Evolutionary conservation across 805 yeast species (phyloP).

Genomic region (Yamadazyma takamatsuzukensis): DNA sequence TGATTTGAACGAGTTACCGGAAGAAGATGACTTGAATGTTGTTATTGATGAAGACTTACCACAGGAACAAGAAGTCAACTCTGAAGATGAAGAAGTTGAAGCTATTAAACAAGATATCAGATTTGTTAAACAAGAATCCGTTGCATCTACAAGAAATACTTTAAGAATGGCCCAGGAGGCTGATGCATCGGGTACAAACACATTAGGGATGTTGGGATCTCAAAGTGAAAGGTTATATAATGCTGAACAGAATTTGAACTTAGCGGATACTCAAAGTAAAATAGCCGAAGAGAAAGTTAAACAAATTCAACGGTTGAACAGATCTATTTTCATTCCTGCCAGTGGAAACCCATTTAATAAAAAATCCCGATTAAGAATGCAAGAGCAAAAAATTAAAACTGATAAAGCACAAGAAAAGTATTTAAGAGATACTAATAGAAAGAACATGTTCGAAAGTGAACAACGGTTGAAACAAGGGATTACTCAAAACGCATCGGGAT

Average conservation of each 20-base stretch:
- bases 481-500: slow-evolving; percentile 34
- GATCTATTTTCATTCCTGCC: slow-evolving; percentile 80
- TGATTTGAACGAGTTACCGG: slow-evolving; percentile 31
- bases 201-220: slow-evolving; percentile 89
- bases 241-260: slow-evolving; percentile 71
- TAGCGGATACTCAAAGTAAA: slow-evolving; percentile 77
- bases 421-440: slow-evolving; percentile 57
- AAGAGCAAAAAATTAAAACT: slow-evolving; percentile 64
- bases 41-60: slow-evolving; percentile 33
- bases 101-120: slow-evolving; percentile 78
- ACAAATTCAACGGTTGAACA: slow-evolving; percentile 72
- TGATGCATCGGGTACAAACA: slow-evolving; percentile 52
- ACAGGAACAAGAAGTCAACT: slow-evolving; percentile 39
- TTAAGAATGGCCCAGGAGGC: slow-evolving; percentile 51
- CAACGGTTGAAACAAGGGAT: slow-evolving; percentile 65
- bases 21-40: slow-evolving; percentile 37
- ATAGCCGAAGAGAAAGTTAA: slow-evolving; percentile 80
- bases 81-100: slow-evolving; percentile 86
- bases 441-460: slow-evolving; percentile 59
- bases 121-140: slow-evolving; percentile 82
- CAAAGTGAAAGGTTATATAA: slow-evolving; percentile 83
- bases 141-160: slow-evolving; percentile 81
- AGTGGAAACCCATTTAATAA: slow-evolving; percentile 80
- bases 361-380: slow-evolving; percentile 66
- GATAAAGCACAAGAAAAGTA: slow-evolving; percentile 61